Conservation (phyloP, 345 rosid species). For the Microcos paniculata region DNA sequence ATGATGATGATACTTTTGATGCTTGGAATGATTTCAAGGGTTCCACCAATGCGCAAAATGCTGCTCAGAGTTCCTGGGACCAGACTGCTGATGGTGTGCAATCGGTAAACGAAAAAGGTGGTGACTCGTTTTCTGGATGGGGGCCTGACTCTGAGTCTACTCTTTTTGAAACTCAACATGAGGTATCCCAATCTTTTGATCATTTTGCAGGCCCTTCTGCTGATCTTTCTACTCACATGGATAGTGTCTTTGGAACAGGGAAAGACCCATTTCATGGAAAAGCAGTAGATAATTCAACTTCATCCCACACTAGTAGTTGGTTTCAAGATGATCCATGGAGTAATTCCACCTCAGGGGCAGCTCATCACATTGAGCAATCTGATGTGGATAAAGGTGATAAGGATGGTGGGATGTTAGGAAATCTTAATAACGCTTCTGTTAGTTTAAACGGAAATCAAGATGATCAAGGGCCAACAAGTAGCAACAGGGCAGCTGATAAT, state of each 20-base stretch:
- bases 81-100: constrained; percentile 11
- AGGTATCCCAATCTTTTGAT: constrained; percentile 35
- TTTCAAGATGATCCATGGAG: constrained; percentile 48
- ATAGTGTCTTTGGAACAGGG: constrained; percentile 56
- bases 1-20: constrained; percentile 46
- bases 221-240: constrained; percentile 60
- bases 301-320: constrained; percentile 43
- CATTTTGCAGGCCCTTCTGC: constrained; percentile 43
- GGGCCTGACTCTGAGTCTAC: constrained; percentile 51
- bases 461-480: constrained; percentile 36
- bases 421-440: constrained; percentile 8
- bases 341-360: constrained; percentile 18
- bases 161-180: constrained; percentile 26
- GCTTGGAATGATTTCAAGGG: constrained; percentile 74
- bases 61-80: constrained; percentile 23
- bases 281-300: constrained; percentile 30
- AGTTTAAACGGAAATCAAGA: constrained; percentile 28
- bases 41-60: constrained; percentile 43
- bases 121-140: constrained; percentile 48
- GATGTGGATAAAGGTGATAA: constrained; percentile 16
- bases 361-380: constrained; percentile 22
- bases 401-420: constrained; percentile 19
- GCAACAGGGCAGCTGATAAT: constrained; percentile 24
- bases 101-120: constrained; percentile 26
- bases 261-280: constrained; percentile 30